Percentiles rank a stretch among this genome's conserved stretches.
phyloP scores from a whole-genome alignment of 169 alveolate genomes.

The Plasmodium fragile region DNA sequence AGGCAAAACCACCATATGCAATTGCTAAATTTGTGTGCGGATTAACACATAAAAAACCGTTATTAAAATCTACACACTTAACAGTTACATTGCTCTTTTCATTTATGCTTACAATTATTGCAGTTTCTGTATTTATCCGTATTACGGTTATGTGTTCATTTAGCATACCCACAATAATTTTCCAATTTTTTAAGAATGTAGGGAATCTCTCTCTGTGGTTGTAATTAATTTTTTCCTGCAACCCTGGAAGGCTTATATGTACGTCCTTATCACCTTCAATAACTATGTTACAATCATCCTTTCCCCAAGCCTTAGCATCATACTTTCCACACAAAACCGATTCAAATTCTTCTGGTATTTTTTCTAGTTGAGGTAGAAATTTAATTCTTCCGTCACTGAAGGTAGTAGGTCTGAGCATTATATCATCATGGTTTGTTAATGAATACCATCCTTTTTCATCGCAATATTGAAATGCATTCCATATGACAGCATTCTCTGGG shows the following conservation, averaged over 20 bases:
- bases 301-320: slow-evolving; percentile 82
- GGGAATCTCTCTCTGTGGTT: slow-evolving; percentile 83
- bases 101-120: slow-evolving; percentile 75
- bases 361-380: slow-evolving; percentile 80
- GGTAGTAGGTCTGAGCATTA: slow-evolving; percentile 79
- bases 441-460: slow-evolving; percentile 84
- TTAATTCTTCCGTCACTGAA: slow-evolving; percentile 80
- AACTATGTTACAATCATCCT: slow-evolving; percentile 77
- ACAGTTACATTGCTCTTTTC: slow-evolving; percentile 76
- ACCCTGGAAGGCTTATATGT: slow-evolving; percentile 77
- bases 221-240: slow-evolving; percentile 78
- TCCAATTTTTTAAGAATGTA: slow-evolving; percentile 83
- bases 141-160: slow-evolving; percentile 75
- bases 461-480: slow-evolving; percentile 72
- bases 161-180: slow-evolving; percentile 78
- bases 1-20: slow-evolving; percentile 84
- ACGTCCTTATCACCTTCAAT: slow-evolving; percentile 85
- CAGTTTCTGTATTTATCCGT: slow-evolving; percentile 79
- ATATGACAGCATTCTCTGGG: slow-evolving; percentile 68
- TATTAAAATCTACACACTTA: slow-evolving; percentile 81
- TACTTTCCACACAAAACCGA: slow-evolving; percentile 80
- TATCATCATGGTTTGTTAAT: slow-evolving; percentile 78
- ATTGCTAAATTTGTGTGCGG: slow-evolving; percentile 79
- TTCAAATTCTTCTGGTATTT: slow-evolving; percentile 76
- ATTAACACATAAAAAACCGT: slow-evolving; percentile 81